These are phyloP conservation scores for Fomitopsis serialis DNA, from an alignment of 768 basidiomycete species.

Conservation along the genomic window DNA sequence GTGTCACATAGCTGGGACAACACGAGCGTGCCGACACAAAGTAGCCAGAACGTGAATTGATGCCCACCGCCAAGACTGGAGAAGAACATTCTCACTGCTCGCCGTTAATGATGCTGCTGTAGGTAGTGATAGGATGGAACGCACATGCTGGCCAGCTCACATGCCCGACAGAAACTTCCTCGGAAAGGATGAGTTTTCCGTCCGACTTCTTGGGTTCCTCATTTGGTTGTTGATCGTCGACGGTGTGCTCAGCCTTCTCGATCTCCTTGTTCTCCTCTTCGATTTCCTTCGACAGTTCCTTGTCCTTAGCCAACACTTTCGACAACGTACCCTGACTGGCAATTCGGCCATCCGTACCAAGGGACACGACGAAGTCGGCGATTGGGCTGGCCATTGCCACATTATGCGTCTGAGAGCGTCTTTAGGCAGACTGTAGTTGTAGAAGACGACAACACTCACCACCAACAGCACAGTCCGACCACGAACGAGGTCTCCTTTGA, in stretches of 20 bases:
- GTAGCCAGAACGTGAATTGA: constrained; percentile 23
- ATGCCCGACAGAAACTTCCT: constrained; percentile 36
- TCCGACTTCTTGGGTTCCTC: constrained; percentile 6
- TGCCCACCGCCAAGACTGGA: constrained; percentile 21
- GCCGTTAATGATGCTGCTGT: background rate
- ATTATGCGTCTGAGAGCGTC: constrained; percentile 35
- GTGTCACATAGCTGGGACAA: constrained; percentile 10
- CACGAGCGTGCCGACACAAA: constrained; percentile 12
- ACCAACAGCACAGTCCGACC: constrained; percentile 47
- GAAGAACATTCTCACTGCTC: constrained; percentile 27
- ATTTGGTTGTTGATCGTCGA: constrained; percentile 12
- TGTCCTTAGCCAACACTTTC: constrained; percentile 38
- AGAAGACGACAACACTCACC: constrained; percentile 22
- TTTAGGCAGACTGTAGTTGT: background rate
- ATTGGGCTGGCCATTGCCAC: constrained; percentile 46
- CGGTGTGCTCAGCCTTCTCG: constrained; percentile 16
- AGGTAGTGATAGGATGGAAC: constrained; percentile 2
- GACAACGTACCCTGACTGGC: constrained; percentile 43
- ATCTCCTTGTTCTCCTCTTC: constrained; percentile 18
- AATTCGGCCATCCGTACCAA: constrained; percentile 48
- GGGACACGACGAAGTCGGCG: constrained; percentile 48
- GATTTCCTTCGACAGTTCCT: constrained; percentile 24
- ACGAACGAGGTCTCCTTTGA: constrained; percentile 38
- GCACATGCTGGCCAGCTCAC: constrained; percentile 30
- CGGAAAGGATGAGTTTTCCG: constrained; percentile 31